Base-by-base conservation (phyloP, 371 early-diverging fungal genomes). In the Apophysomyces sp. region DNA sequence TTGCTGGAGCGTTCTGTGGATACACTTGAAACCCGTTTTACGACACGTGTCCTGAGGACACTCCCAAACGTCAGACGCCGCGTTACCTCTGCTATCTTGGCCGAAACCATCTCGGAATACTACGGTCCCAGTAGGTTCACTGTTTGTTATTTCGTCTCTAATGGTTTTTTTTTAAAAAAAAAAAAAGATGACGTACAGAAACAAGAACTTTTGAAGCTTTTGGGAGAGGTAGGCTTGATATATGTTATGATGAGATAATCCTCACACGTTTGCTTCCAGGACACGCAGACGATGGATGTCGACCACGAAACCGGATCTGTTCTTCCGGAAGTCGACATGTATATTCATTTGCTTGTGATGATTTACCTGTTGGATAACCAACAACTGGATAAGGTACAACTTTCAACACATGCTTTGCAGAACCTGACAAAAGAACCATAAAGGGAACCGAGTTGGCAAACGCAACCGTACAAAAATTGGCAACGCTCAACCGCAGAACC, bases 241-340 rank as follows among this genome's bases (percentile, higher is more conserved):
- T 28, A 4, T 24, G 28, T 26, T 36, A 37, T 44, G 41, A 26
- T 32, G 30, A n/a, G 24, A 52, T 12, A 13, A 52, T 36, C n/a
- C n/a, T n/a, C n/a, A n/a, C n/a, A n/a, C n/a, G 29, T 36, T 60
- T 58, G 12, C 60, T 59, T 21, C 29, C 24, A 55, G 55, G 60
- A 55, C 34, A 44, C 29, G 29, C 65, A 53, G 36, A 24, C 58
- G 57, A 81, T 69, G 73, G 74, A 75, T 44, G 71, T 61, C 57
- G 63, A 66, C 21, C 49, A 44, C 21, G 49, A 44, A 21, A 18
- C 49, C 9, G 49, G 69, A 30, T 67, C 55, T 39, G 84, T 86
- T 26, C 76, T 90, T n/a, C 95, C 98, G 8, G 98, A 97, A 78
- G 84, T 92, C 34, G 93, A 92, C 62, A 77, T 93, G 29, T 98